Percentiles rank a stretch among this genome's conserved stretches.
These are phyloP conservation scores for Dioszegia aurantiaca DNA, from an alignment of 768 basidiomycete genomes.

Conservation along the genomic window DNA sequence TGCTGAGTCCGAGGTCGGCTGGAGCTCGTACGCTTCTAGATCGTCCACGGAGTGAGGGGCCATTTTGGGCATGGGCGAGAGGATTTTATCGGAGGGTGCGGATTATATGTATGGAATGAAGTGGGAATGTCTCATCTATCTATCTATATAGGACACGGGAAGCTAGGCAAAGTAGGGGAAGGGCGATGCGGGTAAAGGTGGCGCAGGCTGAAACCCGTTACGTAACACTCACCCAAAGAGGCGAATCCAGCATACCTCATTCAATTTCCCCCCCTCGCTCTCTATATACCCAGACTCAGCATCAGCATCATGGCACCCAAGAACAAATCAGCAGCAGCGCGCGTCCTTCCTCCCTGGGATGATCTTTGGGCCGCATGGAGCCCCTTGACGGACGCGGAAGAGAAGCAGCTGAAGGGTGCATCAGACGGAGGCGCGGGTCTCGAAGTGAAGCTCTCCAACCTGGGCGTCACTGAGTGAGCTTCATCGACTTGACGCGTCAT, in stretches of 20 bases:
- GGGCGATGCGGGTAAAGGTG: too few relatives aligned
- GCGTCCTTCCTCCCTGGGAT: background rate
- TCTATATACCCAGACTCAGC: background rate
- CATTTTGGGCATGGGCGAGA: slow-evolving; percentile 4
- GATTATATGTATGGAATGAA: too few relatives aligned
- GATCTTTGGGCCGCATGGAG: slow-evolving; percentile 17
- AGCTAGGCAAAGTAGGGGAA: too few relatives aligned
- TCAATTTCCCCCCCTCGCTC: background rate
- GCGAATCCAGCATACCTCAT: background rate
- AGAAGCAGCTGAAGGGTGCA: background rate
- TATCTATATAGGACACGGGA: too few relatives aligned
- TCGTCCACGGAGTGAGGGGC: slow-evolving; percentile 8
- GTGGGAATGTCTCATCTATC: too few relatives aligned
- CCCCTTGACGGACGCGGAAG: background rate
- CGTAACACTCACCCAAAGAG: too few relatives aligned
- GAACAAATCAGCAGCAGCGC: background rate
- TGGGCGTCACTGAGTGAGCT: background rate
- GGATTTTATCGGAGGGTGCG: background rate
- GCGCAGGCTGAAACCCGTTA: too few relatives aligned
- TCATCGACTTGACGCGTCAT: too few relatives aligned
- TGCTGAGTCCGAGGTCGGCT: slow-evolving; percentile 19
- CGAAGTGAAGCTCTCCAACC: background rate
- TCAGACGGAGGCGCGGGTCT: background rate
- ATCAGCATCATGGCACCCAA: slow-evolving; percentile 6
- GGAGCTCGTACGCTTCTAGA: slow-evolving; percentile 40